Base-by-base conservation (phyloP, 192 early-diverging fungal species). In the Backusella sp. region DNA sequence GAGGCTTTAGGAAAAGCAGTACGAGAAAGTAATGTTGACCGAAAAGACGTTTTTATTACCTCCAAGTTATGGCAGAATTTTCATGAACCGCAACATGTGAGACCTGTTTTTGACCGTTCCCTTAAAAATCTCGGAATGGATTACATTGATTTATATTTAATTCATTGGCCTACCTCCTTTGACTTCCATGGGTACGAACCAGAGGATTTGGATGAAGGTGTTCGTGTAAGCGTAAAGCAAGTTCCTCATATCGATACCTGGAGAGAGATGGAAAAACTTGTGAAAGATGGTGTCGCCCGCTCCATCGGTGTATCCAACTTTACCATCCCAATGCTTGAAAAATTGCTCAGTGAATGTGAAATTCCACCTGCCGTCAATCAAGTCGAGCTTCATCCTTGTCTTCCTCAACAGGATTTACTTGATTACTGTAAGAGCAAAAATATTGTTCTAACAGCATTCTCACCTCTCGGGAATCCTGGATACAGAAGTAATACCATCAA, bases 221-320 rank as follows among this genome's bases (percentile, higher is more conserved):
- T 77, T 41, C 80, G 82, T 39, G 78, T 76, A 26, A 70, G 82
- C n/a, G 52, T 65, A 32, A 81, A 82, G 35, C 68, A 79, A 30
- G 78, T 91, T 36, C 73, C 83, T 46, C 70, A 90, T 70, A 76
- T 84, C 32, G 85, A 91, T 66, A 92, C 91, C 1, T 94, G 92
- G 92, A 70, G 84, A 65, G 90, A 85, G 19, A 92, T 95, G 92
- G 94, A 94, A 84, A 77, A 83, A 26, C 76, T 94, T 15, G 89
- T 92, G 3, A 82, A 88, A 9, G 77, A 76, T 6, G 91, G 91
- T 66, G 85, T 90, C 49, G 89, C 88, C 36, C 82, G 86, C n/a
- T 66, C 86, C 35, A 94, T 96, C 49, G 95, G 94, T 70, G 92
- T 95, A 19, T 93, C 90, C 41, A 96, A 96, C 85, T 91, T 88